phyloP scores from a whole-genome alignment of 345 rosid species.

The Camelina neglecta region DNA sequence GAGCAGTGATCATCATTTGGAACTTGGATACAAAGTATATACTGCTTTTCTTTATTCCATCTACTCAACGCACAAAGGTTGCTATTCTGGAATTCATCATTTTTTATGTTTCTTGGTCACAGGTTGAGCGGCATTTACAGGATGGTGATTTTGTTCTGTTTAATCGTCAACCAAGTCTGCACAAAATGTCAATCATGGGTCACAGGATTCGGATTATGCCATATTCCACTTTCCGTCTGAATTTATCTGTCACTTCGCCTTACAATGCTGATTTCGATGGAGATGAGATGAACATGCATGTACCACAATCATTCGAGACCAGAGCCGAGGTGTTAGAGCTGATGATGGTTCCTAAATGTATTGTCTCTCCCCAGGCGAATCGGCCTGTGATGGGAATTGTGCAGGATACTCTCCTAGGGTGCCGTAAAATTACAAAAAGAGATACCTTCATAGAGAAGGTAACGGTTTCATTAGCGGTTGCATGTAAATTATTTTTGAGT shows the following conservation, averaged over 20 bases:
- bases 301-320: slow-evolving; percentile 95
- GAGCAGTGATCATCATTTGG: slow-evolving; percentile 98
- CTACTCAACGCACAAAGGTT: neutral
- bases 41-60: slow-evolving; percentile 17
- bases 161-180: slow-evolving; percentile 98
- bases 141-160: slow-evolving; percentile 96
- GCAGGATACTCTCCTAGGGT: slow-evolving; percentile 95
- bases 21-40: slow-evolving; percentile 84
- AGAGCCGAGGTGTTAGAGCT: slow-evolving; percentile 97
- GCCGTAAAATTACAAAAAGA: slow-evolving; percentile 97
- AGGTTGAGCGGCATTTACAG: slow-evolving; percentile 95
- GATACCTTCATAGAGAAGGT: slow-evolving; percentile 99
- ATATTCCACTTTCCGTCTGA: slow-evolving; percentile 90
- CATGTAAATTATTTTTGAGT: slow-evolving; percentile 2
- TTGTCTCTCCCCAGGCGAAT: slow-evolving; percentile 95
- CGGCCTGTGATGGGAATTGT: slow-evolving; percentile 99
- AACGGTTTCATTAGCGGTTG: slow-evolving; percentile 13
- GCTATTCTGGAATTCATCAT: slow-evolving; percentile 18
- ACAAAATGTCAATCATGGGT: slow-evolving; percentile 99
- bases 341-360: slow-evolving; percentile 99
- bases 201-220: slow-evolving; percentile 98
- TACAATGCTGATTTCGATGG: slow-evolving; percentile 99
- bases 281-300: slow-evolving; percentile 99
- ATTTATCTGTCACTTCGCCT: slow-evolving; percentile 94
- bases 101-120: slow-evolving; percentile 40